Base-by-base conservation (phyloP, 306 rosid genomes). In the Begonia masoniana region DNA sequence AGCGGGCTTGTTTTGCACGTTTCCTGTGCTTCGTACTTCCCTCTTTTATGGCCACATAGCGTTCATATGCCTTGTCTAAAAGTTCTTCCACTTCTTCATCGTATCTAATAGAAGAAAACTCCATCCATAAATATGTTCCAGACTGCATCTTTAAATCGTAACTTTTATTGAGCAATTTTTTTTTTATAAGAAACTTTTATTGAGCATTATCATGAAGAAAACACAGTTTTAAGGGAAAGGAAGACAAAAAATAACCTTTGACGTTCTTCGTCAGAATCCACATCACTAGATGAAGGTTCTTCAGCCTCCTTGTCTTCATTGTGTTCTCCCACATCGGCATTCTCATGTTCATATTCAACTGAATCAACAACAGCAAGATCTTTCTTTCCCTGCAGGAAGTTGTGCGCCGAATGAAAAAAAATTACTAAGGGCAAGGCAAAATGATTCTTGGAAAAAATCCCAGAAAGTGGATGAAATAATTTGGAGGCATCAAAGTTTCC, bases 21-120 rank as follows among this genome's bases (percentile, higher is more conserved):
- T 86, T 91, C 51, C 92, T 74, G 79, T 79, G 99, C 81, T 73
- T 83, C 61, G 96, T 10, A 62, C 69, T 67, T 62, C 96, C 99
- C 68, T 73, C 99, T 74, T 77, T 91, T 72, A 51, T 86, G 4
- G 85, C 55, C 66, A 77, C 75, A 67, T 70, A 81, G 49, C 64
- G 75, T 60, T 91, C 99, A 71, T 86, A 86, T 15, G 88, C 96
- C 70, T 75, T 75, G 13, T 91, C 96, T 41, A 83, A 65, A 54
- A 78, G 66, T 2, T 73, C 75, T 41, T 91, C 99, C 88, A 91
- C 80, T 71, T 77, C 73, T 56, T 79, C 92, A 64, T 85, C 79
- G 52, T 91, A 91, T 68, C 96, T 86, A 69, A 50, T 23, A 52
- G 43, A 17, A 24, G 6, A 43, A 24, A 31, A 31, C 7, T 21